Evolutionary conservation across 2,329 filamentous ascomycete species (phyloP).

Genomic region (Decorospora gaudefroyi): DNA sequence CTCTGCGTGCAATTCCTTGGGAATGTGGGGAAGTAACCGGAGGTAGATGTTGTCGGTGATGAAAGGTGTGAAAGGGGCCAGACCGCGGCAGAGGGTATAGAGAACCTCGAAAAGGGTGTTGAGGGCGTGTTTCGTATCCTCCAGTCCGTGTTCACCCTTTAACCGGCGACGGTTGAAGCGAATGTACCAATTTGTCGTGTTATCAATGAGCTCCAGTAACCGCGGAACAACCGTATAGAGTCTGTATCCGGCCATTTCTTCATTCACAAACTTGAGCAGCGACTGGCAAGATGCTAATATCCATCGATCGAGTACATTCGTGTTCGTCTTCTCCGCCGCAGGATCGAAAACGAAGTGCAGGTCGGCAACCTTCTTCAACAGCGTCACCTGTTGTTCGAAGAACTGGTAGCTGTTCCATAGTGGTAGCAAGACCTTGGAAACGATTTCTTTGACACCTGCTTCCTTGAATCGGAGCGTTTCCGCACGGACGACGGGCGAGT

Average conservation of each 20-base stretch:
- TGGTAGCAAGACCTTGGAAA: conserved; percentile 86
- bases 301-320: conserved; percentile 95
- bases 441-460: conserved; percentile 88
- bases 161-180: conserved; percentile 88
- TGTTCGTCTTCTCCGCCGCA: conserved; percentile 72
- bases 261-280: conserved; percentile 85
- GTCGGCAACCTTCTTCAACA: conserved; percentile 83
- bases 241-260: conserved; percentile 79
- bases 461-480: conserved; percentile 93
- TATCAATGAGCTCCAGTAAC: conserved; percentile 82
- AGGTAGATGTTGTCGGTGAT: conserved; percentile 93
- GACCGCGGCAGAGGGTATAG: conserved; percentile 81
- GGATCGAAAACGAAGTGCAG: conserved; percentile 80
- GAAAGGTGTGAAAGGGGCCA: conserved; percentile 96
- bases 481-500: conserved; percentile 90
- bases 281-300: conserved; percentile 92
- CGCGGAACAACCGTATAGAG: conserved; percentile 88
- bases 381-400: conserved; percentile 83
- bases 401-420: conserved; percentile 98
- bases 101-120: conserved; percentile 95
- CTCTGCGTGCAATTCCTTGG: conserved; percentile 67
- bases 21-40: conserved; percentile 79
- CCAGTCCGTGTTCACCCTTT: conserved; percentile 83
- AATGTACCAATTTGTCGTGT: conserved; percentile 99
- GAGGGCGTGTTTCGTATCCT: conserved; percentile 86